Base-by-base conservation (phyloP, 148 eudicot genomes). In the Chenopodium album region DNA sequence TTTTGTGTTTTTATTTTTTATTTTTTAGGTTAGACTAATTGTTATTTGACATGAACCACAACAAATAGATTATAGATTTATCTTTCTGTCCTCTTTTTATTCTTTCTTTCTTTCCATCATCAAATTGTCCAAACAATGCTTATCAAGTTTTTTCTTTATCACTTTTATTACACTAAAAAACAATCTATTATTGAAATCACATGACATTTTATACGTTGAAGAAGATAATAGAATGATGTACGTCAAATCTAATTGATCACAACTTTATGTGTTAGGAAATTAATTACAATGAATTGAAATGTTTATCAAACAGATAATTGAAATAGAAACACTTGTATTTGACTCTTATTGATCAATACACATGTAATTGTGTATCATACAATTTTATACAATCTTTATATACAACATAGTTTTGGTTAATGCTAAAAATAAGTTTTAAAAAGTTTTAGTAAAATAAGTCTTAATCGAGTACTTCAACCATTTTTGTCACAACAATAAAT, bases 41-140 rank as follows among this genome's bases (percentile, higher is more conserved):
- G 7, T 12, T 69, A 5, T 23, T 26, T 77, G 50, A 77, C 79
- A 80, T 76, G 80, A 75, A 84, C 83, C 84, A 85, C 86, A 73
- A 76, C 66, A 20, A 10, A 19, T 28, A 76, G 59, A 28, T 64
- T 84, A 13, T 54, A 14, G 16, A 5, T 4, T 10, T 56, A 14
- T 60, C 7, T 60, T 76, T 34, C 44, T 65, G 12, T 52, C 68
- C 60, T 73, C 70, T 63, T 72, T 59, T 20, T 46, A 12, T 62
- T 19, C 29, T 70, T 63, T 62, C 11, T 71, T 19, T 26, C 22
- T 64, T 62, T 71, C 48, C 52, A 34, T n/a, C 60, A 37, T 76
- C 54, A 52, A 56, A 54, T 48, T 74, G 29, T 22, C 80, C 85
- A 79, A 79, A 63, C 82, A 64, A 32, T 64, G 37, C 32, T 32